Evolutionary conservation across 179 eudicot genomes (phyloP).

Genomic region (Silene noctiflora): DNA sequence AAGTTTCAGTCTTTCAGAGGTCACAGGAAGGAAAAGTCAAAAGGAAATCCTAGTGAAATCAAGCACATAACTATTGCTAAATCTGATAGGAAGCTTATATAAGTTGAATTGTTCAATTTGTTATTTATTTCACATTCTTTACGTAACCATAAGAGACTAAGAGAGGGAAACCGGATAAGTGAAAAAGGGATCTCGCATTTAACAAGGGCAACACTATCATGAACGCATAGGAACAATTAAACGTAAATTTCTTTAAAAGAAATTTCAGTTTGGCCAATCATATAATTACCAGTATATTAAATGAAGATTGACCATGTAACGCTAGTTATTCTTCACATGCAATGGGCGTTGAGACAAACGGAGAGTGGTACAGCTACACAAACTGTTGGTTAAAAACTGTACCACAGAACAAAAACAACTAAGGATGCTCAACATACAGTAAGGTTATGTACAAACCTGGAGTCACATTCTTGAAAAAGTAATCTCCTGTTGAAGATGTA

Average conservation of each 20-base stretch:
- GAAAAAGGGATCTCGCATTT: not conserved
- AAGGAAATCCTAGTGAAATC: too few species aligned
- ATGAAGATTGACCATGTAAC: not conserved
- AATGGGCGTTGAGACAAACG: not conserved
- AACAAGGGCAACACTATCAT: not conserved
- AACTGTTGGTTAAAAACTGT: constrained; percentile 11
- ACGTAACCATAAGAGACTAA: not conserved
- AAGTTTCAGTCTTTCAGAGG: too few species aligned
- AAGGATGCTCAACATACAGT: not conserved
- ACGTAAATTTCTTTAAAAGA: not conserved
- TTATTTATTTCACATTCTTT: too few species aligned
- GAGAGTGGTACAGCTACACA: not conserved
- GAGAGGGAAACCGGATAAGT: not conserved
- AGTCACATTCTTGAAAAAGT: constrained; percentile 59
- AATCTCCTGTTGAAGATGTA: constrained; percentile 69
- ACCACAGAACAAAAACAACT: not conserved
- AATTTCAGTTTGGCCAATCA: not conserved
- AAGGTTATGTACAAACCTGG: constrained; percentile 54
- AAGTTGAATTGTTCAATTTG: too few species aligned
- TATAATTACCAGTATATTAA: not conserved
- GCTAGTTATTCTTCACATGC: not conserved
- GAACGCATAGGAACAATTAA: not conserved
- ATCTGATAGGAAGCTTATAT: too few species aligned
- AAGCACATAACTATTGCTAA: too few species aligned
- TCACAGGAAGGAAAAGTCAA: too few species aligned